Conservation (phyloP, 2,329 filamentous ascomycete genomes). For the Fusarium temperatum region DNA sequence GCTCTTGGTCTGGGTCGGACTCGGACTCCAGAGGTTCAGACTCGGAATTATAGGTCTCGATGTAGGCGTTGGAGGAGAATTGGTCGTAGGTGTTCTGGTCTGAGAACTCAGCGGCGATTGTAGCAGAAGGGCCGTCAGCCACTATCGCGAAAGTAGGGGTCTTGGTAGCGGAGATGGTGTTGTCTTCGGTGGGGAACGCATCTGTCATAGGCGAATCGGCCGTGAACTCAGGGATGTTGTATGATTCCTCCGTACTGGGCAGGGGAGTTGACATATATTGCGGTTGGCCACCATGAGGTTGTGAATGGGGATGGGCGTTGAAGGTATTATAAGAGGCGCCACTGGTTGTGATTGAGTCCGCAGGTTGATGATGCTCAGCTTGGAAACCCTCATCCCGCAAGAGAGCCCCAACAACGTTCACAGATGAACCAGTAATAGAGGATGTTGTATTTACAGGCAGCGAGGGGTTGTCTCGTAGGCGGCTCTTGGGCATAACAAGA, state of each 20-base stretch:
- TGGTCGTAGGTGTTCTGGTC: slow-evolving; percentile 10
- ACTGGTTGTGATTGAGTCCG: slow-evolving; percentile 5
- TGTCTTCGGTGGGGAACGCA: slow-evolving; percentile 21
- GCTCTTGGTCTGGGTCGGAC: slow-evolving; percentile 2
- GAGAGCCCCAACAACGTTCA: slow-evolving; percentile 16
- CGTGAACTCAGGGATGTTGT: slow-evolving; percentile 6
- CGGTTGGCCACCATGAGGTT: slow-evolving; percentile 11
- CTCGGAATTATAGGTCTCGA: neutral
- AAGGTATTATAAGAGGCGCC: slow-evolving; percentile 5
- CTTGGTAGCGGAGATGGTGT: slow-evolving; percentile 16
- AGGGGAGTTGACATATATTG: neutral
- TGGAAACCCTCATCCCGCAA: slow-evolving; percentile 35
- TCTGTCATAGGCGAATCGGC: slow-evolving; percentile 35
- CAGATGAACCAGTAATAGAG: slow-evolving; percentile 8
- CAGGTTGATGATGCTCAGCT: slow-evolving; percentile 16
- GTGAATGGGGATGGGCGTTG: neutral
- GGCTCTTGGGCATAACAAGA: slow-evolving; percentile 23
- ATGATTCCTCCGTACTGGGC: slow-evolving; percentile 5
- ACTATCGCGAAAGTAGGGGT: slow-evolving; percentile 15
- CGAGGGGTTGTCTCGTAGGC: slow-evolving; percentile 25
- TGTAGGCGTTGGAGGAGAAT: neutral
- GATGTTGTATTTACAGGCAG: neutral
- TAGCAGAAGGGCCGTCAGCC: neutral
- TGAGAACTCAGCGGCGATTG: neutral
- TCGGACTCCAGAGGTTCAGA: slow-evolving; percentile 6